Conservation (phyloP, 2,329 filamentous ascomycete species). For the Trichoderma breve region DNA sequence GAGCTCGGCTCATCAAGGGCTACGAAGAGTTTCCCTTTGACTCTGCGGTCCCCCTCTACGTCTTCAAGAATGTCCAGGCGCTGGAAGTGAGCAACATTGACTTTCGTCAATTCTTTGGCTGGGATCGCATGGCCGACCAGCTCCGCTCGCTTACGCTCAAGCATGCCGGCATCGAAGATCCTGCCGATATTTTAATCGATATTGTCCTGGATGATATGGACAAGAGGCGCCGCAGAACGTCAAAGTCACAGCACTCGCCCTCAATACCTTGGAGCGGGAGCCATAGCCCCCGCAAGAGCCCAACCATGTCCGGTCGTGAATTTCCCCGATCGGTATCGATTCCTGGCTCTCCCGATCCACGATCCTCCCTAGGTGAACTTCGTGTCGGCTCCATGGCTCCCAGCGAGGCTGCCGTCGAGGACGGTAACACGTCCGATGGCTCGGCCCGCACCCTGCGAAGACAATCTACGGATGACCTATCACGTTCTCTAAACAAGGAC, state of each 20-base stretch:
- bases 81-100: slow-evolving; percentile 94
- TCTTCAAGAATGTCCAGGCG: slow-evolving; percentile 94
- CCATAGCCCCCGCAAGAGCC: slow-evolving; percentile 60
- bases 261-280: slow-evolving; percentile 64
- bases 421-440: slow-evolving; percentile 34
- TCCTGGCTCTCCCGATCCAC: slow-evolving; percentile 60
- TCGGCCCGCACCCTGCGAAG: slow-evolving; percentile 44
- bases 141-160: slow-evolving; percentile 85
- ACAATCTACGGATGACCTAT: slow-evolving; percentile 47
- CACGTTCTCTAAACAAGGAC: slow-evolving; percentile 43
- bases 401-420: slow-evolving; percentile 50
- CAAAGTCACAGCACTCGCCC: slow-evolving; percentile 80
- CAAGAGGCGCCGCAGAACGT: slow-evolving; percentile 80
- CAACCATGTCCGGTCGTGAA: slow-evolving; percentile 62
- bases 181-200: slow-evolving; percentile 82
- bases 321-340: slow-evolving; percentile 65
- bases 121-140: slow-evolving; percentile 91
- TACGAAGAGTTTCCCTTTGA: slow-evolving; percentile 99
- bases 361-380: slow-evolving; percentile 48
- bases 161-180: slow-evolving; percentile 83
- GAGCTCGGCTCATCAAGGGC: slow-evolving; percentile 82
- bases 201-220: slow-evolving; percentile 97
- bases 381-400: slow-evolving; percentile 59
- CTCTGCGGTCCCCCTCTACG: slow-evolving; percentile 91
- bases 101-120: slow-evolving; percentile 94